Base-by-base conservation (phyloP, 352 stramenopile species). In the Phytopythium helicoides region DNA sequence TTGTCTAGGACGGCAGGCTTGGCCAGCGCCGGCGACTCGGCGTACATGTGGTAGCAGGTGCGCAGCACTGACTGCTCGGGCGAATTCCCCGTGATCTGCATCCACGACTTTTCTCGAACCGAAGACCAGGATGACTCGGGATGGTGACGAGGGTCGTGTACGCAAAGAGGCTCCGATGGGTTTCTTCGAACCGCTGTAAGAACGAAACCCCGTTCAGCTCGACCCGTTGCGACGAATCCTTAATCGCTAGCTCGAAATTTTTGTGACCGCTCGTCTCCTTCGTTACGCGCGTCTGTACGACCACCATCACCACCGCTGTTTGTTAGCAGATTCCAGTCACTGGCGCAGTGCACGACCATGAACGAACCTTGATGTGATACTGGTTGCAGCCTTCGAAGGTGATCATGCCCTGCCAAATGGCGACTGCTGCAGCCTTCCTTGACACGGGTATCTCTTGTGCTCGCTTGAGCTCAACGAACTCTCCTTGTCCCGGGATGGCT, bases 91-190 rank as follows among this genome's bases (percentile, higher is more conserved):
- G 60, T 61, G 14, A 73, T 65, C 23, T 69, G 62, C 52, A 73
- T 63, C 64, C 64, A 73, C 35, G 52, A 67, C 36, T 55, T 56
- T 14, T 66, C 58, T 6, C 58, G 62, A 71, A 71, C 2, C 56
- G 37, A 0, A 67, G 39, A 3, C 49, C 62, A 18, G 58, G 2
- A 8, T 21, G 19, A 1, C 21, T 31, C 10, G 46, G n/a, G 9
- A 52, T 34, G 4, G 46, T 52, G 18, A 52, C 34, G 2, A 52
- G 33, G 18, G 46, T 41, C 6, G 31, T 42, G 46, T 23, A 42
- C 19, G 19, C 33, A 15, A 52, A 33, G 28, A 52, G n/a, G 4
- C 3, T 21, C 14, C 33, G 31, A 14, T 52, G 18, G 3, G 6
- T 14, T 3, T 42, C 46, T 3, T 52, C 46, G 46, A 52, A 52